Evolutionary conservation across 2,329 filamentous ascomycete species (phyloP).

Genomic region (Arthrobotrys megalospora): DNA sequence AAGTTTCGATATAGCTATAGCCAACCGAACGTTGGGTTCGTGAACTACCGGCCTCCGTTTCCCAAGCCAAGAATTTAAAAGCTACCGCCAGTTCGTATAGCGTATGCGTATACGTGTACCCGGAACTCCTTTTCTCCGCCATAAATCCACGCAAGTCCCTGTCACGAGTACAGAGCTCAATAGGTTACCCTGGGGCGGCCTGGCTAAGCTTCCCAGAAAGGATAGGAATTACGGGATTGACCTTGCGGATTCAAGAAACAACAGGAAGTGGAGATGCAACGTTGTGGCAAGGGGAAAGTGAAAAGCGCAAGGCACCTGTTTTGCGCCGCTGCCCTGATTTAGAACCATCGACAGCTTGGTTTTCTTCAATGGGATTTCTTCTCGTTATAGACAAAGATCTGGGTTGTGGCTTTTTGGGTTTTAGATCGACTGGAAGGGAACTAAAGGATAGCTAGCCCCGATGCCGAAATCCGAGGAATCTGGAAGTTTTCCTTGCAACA

Average conservation of each 20-base stretch:
- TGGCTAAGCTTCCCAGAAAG: slow-evolving; percentile 3
- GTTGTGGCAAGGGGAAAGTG: slow-evolving; percentile 19
- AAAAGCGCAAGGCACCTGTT: neutral
- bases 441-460: neutral
- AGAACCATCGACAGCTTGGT: neutral
- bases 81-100: neutral
- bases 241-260: neutral
- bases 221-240: slow-evolving; percentile 38
- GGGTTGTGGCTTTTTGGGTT: too few relatives aligned
- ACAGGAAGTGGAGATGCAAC: slow-evolving; percentile 1
- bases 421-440: too few relatives aligned
- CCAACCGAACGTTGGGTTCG: neutral
- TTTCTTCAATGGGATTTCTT: slow-evolving; percentile 1
- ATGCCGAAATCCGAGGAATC: slow-evolving; percentile 13
- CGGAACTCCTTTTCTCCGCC: slow-evolving; percentile 11
- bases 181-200: neutral
- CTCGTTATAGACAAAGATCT: neutral
- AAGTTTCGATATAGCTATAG: too few relatives aligned
- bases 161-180: neutral
- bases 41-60: slow-evolving; percentile 2
- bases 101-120: slow-evolving; percentile 12
- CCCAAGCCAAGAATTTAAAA: slow-evolving; percentile 1
- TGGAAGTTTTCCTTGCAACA: neutral
- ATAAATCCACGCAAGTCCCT: neutral
- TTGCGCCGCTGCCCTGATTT: neutral